Conservation (phyloP, 2,329 filamentous ascomycete species). For the Amylocarpus encephaloides region DNA sequence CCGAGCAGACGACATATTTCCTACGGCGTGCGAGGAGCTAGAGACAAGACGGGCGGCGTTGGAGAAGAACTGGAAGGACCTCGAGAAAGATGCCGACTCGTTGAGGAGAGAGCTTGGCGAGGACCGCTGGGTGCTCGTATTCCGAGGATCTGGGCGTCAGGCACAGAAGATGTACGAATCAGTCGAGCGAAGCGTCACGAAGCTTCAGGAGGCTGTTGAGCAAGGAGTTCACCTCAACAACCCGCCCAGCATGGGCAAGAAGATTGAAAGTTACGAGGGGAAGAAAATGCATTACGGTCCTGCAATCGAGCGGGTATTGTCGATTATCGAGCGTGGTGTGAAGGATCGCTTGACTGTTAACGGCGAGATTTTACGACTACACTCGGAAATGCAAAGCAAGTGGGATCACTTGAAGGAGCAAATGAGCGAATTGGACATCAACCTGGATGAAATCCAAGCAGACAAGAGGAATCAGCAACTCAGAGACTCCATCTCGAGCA, state of each 20-base stretch:
- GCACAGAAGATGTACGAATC: constrained; percentile 97
- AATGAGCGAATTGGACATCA: constrained; percentile 69
- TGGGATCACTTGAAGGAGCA: constrained; percentile 71
- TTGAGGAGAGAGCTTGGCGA: constrained; percentile 86
- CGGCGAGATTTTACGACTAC: constrained; percentile 82
- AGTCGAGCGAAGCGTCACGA: constrained; percentile 77
- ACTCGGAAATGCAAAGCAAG: constrained; percentile 77
- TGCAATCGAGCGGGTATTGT: constrained; percentile 83
- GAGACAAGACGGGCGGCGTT: constrained; percentile 67
- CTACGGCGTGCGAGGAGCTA: constrained; percentile 84
- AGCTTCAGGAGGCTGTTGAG: constrained; percentile 75
- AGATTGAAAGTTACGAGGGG: constrained; percentile 86
- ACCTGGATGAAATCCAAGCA: constrained; percentile 65
- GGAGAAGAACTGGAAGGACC: constrained; percentile 79
- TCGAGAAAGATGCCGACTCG: constrained; percentile 85
- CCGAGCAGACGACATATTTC: constrained; percentile 72
- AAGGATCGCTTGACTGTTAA: constrained; percentile 94
- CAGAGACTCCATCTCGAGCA: constrained; percentile 87
- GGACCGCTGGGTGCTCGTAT: constrained; percentile 93
- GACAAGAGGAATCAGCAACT: constrained; percentile 65
- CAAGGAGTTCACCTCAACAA: constrained; percentile 67
- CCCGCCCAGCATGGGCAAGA: constrained; percentile 64
- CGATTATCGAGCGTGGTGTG: constrained; percentile 93
- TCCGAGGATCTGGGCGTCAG: constrained; percentile 84
- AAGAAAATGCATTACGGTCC: constrained; percentile 93